A percentile compares a stretch with the other conserved stretches of the same genome.
Conservation (phyloP, 192 early-diverging fungal genomes). For the Geosiphon pyriformis region DNA sequence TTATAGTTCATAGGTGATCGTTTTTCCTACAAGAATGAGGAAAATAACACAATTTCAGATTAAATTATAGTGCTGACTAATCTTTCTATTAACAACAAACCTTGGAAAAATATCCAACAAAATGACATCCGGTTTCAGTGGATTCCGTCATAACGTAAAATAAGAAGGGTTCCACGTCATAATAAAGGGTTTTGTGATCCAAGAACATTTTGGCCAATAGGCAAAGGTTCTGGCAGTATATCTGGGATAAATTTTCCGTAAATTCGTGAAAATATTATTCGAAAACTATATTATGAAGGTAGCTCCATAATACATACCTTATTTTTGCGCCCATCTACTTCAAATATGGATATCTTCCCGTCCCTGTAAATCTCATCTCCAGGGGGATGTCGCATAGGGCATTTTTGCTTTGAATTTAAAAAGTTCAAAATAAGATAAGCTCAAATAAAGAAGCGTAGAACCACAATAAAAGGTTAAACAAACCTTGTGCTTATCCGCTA, state of each 20-base stretch:
- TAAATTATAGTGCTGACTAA: not conserved
- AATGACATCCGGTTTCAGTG: conserved; percentile 69
- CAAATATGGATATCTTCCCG: conserved; percentile 83
- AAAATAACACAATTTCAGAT: not conserved
- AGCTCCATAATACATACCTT: conserved; percentile 39
- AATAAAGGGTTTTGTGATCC: conserved; percentile 96
- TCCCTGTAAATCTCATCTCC: conserved; percentile 96
- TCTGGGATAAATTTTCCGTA: conserved; percentile 44
- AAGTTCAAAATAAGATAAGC: not conserved
- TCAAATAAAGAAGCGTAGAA: not conserved
- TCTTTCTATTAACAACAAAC: conserved; percentile 23
- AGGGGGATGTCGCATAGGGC: conserved; percentile 76
- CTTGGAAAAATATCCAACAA: conserved; percentile 98
- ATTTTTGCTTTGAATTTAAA: conserved; percentile 55
- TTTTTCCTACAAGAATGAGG: conserved; percentile 60
- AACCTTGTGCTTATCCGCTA: conserved; percentile 72
- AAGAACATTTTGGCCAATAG: conserved; percentile 95
- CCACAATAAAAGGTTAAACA: conserved; percentile 1
- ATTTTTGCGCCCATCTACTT: conserved; percentile 95
- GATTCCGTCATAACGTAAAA: conserved; percentile 93
- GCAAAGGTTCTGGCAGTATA: conserved; percentile 97
- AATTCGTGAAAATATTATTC: not conserved
- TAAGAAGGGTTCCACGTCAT: conserved; percentile 95
- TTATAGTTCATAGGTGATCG: conserved; percentile 77
- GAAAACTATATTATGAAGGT: not conserved